Evolutionary conservation across 768 basidiomycete species (phyloP), one percentile per base, ranked within the genome.

Genomic region (Pisolithus albus): DNA sequence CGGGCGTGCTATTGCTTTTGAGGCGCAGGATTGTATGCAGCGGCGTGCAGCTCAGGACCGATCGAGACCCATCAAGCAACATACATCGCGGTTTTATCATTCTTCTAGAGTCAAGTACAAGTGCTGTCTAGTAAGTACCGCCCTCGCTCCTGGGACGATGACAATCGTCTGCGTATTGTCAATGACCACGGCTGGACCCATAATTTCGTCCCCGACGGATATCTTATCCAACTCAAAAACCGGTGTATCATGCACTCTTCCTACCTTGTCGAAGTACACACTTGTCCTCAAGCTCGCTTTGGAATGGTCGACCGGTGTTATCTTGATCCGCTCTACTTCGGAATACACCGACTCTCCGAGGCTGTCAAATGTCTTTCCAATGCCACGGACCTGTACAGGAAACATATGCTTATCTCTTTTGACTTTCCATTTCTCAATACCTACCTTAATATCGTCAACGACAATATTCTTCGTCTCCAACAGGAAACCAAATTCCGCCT

Each of bases 131-230:
- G 83, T 79, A 51, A 90, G 61, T 7, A 86, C 70, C 18, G 81
- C 86, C 62, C 67, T 79, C 46, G 86, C 81, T 15, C 77, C 81
- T 0, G 90, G 87, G 19, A 92, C 81, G 4, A 98, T 69, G 30
- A 98, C 86, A 54, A 97, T 90, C 21, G 94, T 96, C 72, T 96
- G 95, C 19, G 94, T 97, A 58, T 90, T 76, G 67, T 98, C 94
- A 60, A 96, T 89, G 54, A 98, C 86, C 80, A 97, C 86, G 34
- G 92, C 91, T 8, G 95, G 93, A 7, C 94, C 95, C 41, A 78
- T 68, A 24, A 95, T 72, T 38, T 75, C 71, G 51, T 92, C 86
- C 3, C 92, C 93, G 11, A 83, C 71, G 0, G 70, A 72, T 52
- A 97, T 68, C 13, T 72, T 70, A 40, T 80, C 80, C 54, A 97